Percentiles rank a stretch among this genome's conserved stretches.
Evolutionary conservation across 2,329 filamentous ascomycete species (phyloP).

Genomic region (Arthroderma uncinatum): DNA sequence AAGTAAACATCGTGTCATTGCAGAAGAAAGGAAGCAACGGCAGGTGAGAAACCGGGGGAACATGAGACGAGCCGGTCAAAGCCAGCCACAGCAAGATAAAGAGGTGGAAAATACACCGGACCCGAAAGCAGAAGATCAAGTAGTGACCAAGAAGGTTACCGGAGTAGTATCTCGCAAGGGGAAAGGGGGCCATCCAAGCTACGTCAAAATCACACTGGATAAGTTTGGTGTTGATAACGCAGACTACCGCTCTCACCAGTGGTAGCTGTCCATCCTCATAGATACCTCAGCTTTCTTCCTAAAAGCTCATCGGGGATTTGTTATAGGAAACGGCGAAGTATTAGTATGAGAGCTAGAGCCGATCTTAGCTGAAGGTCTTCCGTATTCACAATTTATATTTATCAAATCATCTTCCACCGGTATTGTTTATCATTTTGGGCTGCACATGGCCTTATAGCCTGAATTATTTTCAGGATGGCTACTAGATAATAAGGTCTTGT

Average conservation of each 20-base stretch:
- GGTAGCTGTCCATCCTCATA: neutral
- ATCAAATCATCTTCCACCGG: too few relatives aligned
- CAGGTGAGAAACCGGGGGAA: neutral
- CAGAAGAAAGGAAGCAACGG: neutral
- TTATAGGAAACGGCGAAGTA: too few relatives aligned
- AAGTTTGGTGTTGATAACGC: conserved; percentile 12
- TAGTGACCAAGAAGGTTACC: conserved; percentile 11
- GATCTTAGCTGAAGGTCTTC: too few relatives aligned
- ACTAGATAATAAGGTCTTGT: too few relatives aligned
- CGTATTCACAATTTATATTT: too few relatives aligned
- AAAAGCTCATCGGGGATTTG: neutral
- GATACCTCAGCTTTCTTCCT: neutral
- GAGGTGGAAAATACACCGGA: neutral
- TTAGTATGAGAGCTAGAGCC: neutral
- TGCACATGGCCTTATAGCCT: too few relatives aligned
- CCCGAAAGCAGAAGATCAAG: neutral
- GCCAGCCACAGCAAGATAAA: neutral
- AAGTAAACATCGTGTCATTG: neutral
- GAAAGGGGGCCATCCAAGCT: conserved; percentile 10
- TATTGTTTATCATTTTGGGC: too few relatives aligned
- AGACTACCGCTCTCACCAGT: neutral
- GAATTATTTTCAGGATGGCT: too few relatives aligned
- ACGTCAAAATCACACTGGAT: conserved; percentile 9
- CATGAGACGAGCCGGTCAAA: neutral
- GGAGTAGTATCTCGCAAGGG: conserved; percentile 12